Evolutionary conservation across 768 basidiomycete genomes (phyloP).

Genomic region (Saitozyma sp.): DNA sequence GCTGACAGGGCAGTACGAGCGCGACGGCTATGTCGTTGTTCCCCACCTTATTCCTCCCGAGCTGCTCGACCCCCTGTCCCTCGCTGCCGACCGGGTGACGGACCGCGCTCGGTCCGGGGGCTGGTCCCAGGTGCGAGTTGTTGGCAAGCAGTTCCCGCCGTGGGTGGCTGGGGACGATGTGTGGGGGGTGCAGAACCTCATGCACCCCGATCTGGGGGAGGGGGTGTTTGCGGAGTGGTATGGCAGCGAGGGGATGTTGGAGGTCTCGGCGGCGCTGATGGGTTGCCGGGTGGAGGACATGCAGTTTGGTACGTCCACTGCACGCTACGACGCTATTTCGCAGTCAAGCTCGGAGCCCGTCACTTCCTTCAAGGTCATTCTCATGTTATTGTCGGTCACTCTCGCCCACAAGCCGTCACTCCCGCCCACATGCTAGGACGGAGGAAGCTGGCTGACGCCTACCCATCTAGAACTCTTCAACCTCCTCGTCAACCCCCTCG

Average conservation of each 20-base stretch:
- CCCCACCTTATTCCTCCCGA: conserved; percentile 58
- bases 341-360: too few relatives aligned
- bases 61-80: conserved; percentile 54
- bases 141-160: conserved; percentile 78
- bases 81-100: conserved; percentile 61
- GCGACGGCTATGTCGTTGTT: conserved; percentile 68
- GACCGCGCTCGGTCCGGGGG: conserved; percentile 61
- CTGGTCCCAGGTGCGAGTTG: conserved; percentile 69
- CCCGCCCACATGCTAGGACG: too few relatives aligned
- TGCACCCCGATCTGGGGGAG: conserved; percentile 72
- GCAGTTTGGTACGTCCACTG: conserved; percentile 66
- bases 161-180: conserved; percentile 65
- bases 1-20: conserved; percentile 56
- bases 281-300: conserved; percentile 63
- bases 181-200: conserved; percentile 79
- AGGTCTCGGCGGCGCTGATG: conserved; percentile 58
- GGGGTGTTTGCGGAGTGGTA: conserved; percentile 68
- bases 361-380: too few relatives aligned
- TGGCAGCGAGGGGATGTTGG: conserved; percentile 59
- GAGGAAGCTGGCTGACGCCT: too few relatives aligned
- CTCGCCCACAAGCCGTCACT: too few relatives aligned
- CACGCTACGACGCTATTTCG: too few relatives aligned
- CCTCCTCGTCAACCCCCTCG: conserved; percentile 67
- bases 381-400: too few relatives aligned
- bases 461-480: conserved; percentile 67